Conservation (phyloP, 1,139 yeast genomes). For the Pichia sp. region DNA sequence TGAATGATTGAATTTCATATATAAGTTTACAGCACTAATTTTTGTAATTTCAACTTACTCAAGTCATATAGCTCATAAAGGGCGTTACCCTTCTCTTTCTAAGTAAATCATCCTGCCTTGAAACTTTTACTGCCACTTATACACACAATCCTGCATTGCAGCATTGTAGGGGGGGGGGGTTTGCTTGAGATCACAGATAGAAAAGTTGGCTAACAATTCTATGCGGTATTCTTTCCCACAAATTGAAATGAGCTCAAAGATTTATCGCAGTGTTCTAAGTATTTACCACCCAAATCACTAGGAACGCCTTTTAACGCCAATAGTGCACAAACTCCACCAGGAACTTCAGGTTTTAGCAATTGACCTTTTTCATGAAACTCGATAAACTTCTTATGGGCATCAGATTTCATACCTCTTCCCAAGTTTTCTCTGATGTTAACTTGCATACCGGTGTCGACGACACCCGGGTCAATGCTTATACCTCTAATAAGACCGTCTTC, state of each 20-base stretch:
- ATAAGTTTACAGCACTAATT: too few relatives aligned
- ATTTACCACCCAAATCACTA: conserved; percentile 54
- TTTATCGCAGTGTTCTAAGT: conserved; percentile 56
- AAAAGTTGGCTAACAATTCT: too few relatives aligned
- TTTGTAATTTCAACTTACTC: too few relatives aligned
- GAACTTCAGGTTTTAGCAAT: conserved; percentile 61
- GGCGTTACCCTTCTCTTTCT: too few relatives aligned
- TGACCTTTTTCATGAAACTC: conserved; percentile 53
- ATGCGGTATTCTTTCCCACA: background rate
- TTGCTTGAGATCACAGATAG: too few relatives aligned
- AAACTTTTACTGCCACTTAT: too few relatives aligned
- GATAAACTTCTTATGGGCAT: conserved; percentile 53
- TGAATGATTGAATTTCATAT: too few relatives aligned
- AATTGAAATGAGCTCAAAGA: conserved; percentile 19
- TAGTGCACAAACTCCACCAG: conserved; percentile 65
- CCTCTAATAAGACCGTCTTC: conserved; percentile 50
- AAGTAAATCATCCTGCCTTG: too few relatives aligned
- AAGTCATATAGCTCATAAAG: too few relatives aligned
- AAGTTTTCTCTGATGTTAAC: conserved; percentile 60
- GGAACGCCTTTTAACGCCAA: conserved; percentile 58
- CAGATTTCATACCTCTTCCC: conserved; percentile 54
- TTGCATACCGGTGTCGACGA: conserved; percentile 88
- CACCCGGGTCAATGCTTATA: conserved; percentile 87
- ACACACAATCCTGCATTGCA: too few relatives aligned
- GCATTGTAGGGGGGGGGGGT: too few relatives aligned